Base-by-base conservation (phyloP, 352 stramenopile species). In the Phytophthora colocasiae region DNA sequence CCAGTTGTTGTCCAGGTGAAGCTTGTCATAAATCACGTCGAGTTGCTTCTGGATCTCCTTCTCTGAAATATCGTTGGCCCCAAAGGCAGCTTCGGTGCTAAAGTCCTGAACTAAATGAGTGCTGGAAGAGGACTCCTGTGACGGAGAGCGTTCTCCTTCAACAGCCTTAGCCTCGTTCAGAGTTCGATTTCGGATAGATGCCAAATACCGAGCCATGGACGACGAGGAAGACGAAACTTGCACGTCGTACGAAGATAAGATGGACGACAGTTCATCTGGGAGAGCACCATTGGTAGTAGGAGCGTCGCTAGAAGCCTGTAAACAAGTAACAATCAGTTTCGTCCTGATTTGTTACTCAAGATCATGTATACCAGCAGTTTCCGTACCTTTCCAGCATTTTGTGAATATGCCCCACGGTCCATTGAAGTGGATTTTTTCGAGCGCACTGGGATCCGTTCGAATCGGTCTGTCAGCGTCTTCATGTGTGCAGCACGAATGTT, bases 401-500 rank as follows among this genome's bases (percentile, higher is more conserved):
- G 14, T 1, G 60, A 54, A 39, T 29, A 36, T 7, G 15, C 17
- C 0, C 17, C 26, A 57, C 6, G 29, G 8, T 7, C 22, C 59
- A 24, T 24, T 31, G 14, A 24, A 0, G 19, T 11, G 26, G 27
- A 40, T 15, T 26, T 51, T 52, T 61, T 54, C 17, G 17, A 31
- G 17, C 29, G 39, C 31, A 38, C 31, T 47, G 57, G 52, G 52
- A 75, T 62, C 22, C 41, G 54, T 57, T 77, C 59, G 52, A 93
- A 93, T 19, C 78, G 75, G n/a, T 87, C 71, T 0, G 77, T 78
- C 1, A 96, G 60, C 39, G 74, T 89, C 63, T 90, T 91, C 83
- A 94, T 93, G 41, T 96, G 87, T 45, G 73, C 71, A 27, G 69
- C 67, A 12, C 87, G 80, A 58, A 96, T 92, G 22, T 85, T 85